A percentile compares a stretch with the other conserved stretches of the same genome.
These are phyloP conservation scores for Marchantia paleacea DNA, from an alignment of 225 moss, liverwort and hornwort genomes.

Conservation along the genomic window DNA sequence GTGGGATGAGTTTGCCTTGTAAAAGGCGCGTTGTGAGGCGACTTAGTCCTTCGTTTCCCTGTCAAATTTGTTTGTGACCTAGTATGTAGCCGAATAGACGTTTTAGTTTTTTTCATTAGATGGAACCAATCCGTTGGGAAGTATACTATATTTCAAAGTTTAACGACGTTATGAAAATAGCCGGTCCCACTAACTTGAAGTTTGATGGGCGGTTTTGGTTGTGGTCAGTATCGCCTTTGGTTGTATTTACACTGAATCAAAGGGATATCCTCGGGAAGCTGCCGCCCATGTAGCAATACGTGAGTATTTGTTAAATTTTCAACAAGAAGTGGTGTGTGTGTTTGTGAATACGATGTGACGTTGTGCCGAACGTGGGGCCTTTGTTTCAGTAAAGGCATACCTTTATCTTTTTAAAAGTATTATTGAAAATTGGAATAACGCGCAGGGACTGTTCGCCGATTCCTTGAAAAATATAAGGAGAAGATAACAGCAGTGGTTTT, in stretches of 20 bases:
- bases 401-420: not conserved
- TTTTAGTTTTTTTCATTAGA: not conserved
- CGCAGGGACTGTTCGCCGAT: slow-evolving; percentile 86
- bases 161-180: not conserved
- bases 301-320: slow-evolving; percentile 37
- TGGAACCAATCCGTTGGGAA: not conserved
- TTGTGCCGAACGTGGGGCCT: not conserved
- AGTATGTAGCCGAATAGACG: not conserved
- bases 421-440: not conserved
- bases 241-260: slow-evolving; percentile 94
- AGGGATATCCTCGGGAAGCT: slow-evolving; percentile 92
- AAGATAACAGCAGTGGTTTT: slow-evolving; percentile 85
- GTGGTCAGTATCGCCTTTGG: slow-evolving; percentile 76
- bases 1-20: not conserved
- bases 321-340: not conserved
- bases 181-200: not conserved
- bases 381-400: not conserved
- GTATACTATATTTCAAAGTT: not conserved
- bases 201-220: slow-evolving; percentile 18
- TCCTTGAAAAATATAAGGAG: slow-evolving; percentile 90
- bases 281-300: slow-evolving; percentile 98
- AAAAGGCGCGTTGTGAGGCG: not conserved
- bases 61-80: not conserved
- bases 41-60: not conserved
- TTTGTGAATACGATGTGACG: not conserved